Evolutionary conservation across 2,329 filamentous ascomycete genomes (phyloP).

Genomic region (Penicillium sp.): DNA sequence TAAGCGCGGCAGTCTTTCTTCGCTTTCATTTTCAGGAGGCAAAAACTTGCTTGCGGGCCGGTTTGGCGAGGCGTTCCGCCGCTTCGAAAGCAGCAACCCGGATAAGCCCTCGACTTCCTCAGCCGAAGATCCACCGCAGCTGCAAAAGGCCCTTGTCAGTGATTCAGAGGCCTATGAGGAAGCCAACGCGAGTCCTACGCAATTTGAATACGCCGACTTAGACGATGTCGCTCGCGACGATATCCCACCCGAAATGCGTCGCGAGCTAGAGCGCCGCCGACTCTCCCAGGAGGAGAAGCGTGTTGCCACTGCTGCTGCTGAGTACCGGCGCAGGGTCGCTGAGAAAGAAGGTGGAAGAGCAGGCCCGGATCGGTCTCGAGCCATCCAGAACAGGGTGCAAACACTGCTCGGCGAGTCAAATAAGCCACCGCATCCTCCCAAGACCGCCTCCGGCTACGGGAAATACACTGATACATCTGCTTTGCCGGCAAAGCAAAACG

Average conservation of each 20-base stretch:
- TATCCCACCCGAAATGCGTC: conserved; percentile 80
- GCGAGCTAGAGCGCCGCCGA: conserved; percentile 79
- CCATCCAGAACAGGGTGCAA: conserved; percentile 89
- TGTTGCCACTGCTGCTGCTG: conserved; percentile 82
- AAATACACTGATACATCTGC: conserved; percentile 65
- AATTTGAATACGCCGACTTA: conserved; percentile 48
- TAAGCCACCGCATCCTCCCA: conserved; percentile 55
- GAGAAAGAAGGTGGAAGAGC: conserved; percentile 52
- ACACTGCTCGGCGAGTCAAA: conserved; percentile 75
- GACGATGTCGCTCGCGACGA: conserved; percentile 66
- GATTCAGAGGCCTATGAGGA: conserved; percentile 72
- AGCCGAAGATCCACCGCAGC: conserved; percentile 43
- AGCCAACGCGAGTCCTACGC: conserved; percentile 52
- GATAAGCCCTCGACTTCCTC: conserved; percentile 39
- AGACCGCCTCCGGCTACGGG: conserved; percentile 87
- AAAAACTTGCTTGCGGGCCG: conserved; percentile 83
- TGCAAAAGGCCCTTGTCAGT: conserved; percentile 64
- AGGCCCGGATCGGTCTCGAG: conserved; percentile 62
- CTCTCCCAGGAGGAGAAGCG: conserved; percentile 85
- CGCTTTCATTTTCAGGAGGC: conserved; percentile 66
- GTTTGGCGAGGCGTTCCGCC: conserved; percentile 90
- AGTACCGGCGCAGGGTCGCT: conserved; percentile 75
- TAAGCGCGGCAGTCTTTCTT: conserved; percentile 72
- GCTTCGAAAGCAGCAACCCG: conserved; percentile 67
- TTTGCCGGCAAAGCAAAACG: conserved; percentile 42